Base-by-base conservation (phyloP, 176 grass and related monocot species). In the Typha latifolia region DNA sequence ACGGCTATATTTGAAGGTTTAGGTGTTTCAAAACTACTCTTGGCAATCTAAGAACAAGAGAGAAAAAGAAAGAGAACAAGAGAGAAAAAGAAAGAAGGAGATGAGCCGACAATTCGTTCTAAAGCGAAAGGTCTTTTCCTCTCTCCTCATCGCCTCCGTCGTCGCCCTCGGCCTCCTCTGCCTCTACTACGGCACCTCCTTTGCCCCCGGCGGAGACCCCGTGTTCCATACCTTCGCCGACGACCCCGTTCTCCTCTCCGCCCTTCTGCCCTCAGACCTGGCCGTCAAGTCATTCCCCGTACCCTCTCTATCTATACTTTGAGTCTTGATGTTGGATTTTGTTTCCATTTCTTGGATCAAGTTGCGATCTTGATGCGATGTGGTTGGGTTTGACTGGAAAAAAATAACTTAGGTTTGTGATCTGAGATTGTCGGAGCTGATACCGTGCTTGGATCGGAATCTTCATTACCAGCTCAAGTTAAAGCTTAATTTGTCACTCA, bases 81-180 rank as follows among this genome's bases (percentile, higher is more conserved):
- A 50, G 61, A 29, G 19, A 31, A 37, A 5, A 16, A 14, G 26
- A 32, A 4, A 47, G 51, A 21, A 49, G 7, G n/a, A 62, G 59
- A 90, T 70, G 87, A 80, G 51, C 74, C 79, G 18, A 52, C 78
- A 26, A 32, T 4, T 68, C 66, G 52, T 49, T 32, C 32, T 63
- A 62, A 72, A 69, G 16, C 62, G 76, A 32, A 78, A 71, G 69
- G 66, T 75, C 62, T 93, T 89, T 70, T 83, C 85, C 13, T 85
- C 74, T 31, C 68, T 72, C 63, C 79, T 93, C 14, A 75, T 66
- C 19, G 69, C 49, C 48, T 74, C 79, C 27, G 24, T 81, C 50
- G 0, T 94, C 34, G 76, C 76, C 72, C 85, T 94, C 62, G 82
- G 84, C 69, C 76, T 94, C 51, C 82, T 94, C 85, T 94, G 90